A percentile compares a stretch with the other conserved stretches of the same genome.
These are phyloP conservation scores for Claviceps spartinae DNA, from an alignment of 2,329 filamentous ascomycete genomes.

Conservation along the genomic window DNA sequence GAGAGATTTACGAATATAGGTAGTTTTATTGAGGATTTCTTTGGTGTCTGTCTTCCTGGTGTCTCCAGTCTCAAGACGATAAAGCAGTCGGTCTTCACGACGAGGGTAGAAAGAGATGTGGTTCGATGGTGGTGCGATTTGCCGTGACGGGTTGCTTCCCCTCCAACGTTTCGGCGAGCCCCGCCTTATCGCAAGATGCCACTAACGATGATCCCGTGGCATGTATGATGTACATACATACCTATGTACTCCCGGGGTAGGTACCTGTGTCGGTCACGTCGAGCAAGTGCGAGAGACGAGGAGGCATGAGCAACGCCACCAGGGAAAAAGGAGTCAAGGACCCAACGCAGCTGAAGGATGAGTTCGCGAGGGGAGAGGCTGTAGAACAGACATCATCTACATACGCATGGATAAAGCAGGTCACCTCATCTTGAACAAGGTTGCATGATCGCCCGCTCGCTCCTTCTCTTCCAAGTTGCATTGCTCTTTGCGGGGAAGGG, in stretches of 20 bases:
- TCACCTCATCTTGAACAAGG: too few relatives aligned
- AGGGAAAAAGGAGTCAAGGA: neutral
- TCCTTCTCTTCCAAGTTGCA: too few relatives aligned
- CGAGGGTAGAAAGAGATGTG: neutral
- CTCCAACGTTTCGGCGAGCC: conserved; percentile 1
- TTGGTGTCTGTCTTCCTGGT: neutral
- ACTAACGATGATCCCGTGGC: neutral
- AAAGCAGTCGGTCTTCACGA: neutral
- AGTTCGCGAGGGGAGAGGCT: neutral
- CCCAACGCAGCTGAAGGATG: neutral
- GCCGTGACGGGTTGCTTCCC: neutral
- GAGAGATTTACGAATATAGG: neutral
- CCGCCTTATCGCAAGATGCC: conserved; percentile 4
- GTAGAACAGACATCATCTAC: too few relatives aligned
- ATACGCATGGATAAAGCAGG: too few relatives aligned
- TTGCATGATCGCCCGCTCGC: too few relatives aligned
- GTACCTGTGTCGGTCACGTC: neutral
- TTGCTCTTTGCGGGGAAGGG: too few relatives aligned
- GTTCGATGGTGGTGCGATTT: neutral
- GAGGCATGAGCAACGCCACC: neutral
- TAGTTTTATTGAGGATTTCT: too few relatives aligned
- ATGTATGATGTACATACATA: neutral
- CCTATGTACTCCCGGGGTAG: too few relatives aligned
- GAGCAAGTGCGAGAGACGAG: neutral
- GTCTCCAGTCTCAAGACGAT: neutral